These are phyloP conservation scores for Cornus kousa DNA, from an alignment of 148 eudicot species.

Conservation along the genomic window DNA sequence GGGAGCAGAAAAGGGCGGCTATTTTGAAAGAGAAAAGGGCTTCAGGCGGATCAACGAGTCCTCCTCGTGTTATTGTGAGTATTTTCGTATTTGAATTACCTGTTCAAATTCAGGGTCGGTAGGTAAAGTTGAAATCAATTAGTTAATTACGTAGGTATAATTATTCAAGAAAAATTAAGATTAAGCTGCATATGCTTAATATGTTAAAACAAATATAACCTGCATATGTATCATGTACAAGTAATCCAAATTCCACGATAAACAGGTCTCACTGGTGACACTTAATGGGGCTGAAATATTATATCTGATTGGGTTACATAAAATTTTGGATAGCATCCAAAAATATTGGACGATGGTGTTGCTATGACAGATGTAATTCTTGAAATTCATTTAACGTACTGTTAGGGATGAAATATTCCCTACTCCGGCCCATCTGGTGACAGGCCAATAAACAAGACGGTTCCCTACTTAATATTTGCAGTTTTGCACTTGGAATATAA, in stretches of 20 bases:
- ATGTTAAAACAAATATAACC: background rate
- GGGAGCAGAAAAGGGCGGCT: constrained; percentile 73
- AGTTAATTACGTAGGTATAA: background rate
- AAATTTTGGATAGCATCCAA: background rate
- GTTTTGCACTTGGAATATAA: background rate
- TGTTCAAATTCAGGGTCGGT: background rate
- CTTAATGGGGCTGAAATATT: no score
- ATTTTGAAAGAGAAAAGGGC: constrained; percentile 76
- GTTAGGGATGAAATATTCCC: background rate
- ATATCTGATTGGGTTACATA: no score
- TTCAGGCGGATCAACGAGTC: constrained; percentile 55
- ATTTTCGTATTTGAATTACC: background rate
- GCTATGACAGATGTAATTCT: background rate
- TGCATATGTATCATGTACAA: no score
- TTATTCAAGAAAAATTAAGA: background rate
- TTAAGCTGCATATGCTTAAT: no score
- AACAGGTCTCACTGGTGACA: no score
- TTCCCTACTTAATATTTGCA: background rate
- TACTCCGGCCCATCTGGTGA: background rate
- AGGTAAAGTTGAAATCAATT: background rate
- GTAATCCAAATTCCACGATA: no score
- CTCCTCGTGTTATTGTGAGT: constrained; percentile 90
- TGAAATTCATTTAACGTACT: background rate
- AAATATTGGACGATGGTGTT: background rate
- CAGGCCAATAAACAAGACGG: background rate